Evolutionary conservation across 2,329 filamentous ascomycete species (phyloP).

Genomic region (Juglanconis juglandina): DNA sequence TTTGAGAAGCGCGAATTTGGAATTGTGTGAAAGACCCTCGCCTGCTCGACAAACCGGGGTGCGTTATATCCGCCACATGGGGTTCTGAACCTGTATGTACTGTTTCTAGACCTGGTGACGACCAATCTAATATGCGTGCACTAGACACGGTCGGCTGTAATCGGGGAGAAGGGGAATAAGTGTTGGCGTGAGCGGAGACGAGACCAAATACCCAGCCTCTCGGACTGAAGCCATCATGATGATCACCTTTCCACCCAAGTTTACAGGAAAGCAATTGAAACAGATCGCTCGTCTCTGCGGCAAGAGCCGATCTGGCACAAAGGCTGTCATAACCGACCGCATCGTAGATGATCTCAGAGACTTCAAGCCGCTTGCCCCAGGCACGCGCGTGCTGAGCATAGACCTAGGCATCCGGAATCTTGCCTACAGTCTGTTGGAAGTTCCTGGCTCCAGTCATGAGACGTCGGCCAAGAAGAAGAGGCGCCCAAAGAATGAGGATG

Average conservation of each 20-base stretch:
- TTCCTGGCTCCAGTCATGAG: neutral
- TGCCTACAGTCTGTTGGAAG: slow-evolving; percentile 62
- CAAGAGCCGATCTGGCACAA: slow-evolving; percentile 45
- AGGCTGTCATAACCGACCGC: slow-evolving; percentile 49
- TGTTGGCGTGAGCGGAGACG: neutral
- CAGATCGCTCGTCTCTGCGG: slow-evolving; percentile 13
- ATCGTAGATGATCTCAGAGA: slow-evolving; percentile 38
- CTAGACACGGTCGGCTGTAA: neutral
- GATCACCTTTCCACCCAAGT: slow-evolving; percentile 9
- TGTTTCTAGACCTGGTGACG: neutral
- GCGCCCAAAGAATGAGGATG: neutral
- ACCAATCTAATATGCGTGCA: neutral
- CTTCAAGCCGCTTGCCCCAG: slow-evolving; percentile 19
- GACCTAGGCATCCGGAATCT: slow-evolving; percentile 84
- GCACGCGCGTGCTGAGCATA: slow-evolving; percentile 65
- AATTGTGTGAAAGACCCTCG: neutral
- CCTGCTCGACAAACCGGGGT: neutral
- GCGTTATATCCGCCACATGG: neutral
- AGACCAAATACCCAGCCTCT: neutral
- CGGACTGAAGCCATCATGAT: neutral
- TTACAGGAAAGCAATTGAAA: slow-evolving; percentile 8
- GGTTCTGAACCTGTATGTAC: neutral
- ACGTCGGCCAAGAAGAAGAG: neutral
- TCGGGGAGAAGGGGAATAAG: neutral
- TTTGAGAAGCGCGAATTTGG: neutral